phyloP scores from a whole-genome alignment of 2,329 filamentous ascomycete species.

The Didymella pomorum region DNA sequence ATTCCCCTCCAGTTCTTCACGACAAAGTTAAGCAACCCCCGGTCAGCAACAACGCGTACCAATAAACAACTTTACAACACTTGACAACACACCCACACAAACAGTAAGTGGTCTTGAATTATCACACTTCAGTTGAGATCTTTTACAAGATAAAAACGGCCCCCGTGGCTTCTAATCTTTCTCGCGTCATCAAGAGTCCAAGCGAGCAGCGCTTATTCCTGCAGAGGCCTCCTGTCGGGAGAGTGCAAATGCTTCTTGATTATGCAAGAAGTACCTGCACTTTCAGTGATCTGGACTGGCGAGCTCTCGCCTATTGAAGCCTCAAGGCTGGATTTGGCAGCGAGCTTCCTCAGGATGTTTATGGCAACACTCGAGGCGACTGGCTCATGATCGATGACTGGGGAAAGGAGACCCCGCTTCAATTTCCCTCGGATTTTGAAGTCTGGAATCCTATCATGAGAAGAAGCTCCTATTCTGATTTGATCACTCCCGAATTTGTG shows the following conservation, averaged over 20 bases:
- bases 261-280: too few relatives aligned
- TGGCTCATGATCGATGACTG: neutral
- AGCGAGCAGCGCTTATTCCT: neutral
- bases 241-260: neutral
- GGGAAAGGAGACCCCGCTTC: neutral
- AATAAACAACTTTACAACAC: neutral
- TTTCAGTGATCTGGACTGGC: too few relatives aligned
- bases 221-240: neutral
- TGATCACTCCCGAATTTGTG: neutral
- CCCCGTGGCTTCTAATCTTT: neutral
- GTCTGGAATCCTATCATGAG: neutral
- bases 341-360: neutral
- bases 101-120: neutral
- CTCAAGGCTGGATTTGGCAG: neutral
- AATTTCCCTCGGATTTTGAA: neutral
- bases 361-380: neutral
- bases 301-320: neutral
- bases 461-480: neutral
- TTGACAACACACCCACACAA: neutral
- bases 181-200: neutral
- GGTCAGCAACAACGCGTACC: neutral
- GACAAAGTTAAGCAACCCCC: neutral
- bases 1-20: neutral
- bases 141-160: neutral
- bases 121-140: neutral